phyloP scores from a whole-genome alignment of 352 stramenopile genomes.

The Globisporangium heterothallicum region DNA sequence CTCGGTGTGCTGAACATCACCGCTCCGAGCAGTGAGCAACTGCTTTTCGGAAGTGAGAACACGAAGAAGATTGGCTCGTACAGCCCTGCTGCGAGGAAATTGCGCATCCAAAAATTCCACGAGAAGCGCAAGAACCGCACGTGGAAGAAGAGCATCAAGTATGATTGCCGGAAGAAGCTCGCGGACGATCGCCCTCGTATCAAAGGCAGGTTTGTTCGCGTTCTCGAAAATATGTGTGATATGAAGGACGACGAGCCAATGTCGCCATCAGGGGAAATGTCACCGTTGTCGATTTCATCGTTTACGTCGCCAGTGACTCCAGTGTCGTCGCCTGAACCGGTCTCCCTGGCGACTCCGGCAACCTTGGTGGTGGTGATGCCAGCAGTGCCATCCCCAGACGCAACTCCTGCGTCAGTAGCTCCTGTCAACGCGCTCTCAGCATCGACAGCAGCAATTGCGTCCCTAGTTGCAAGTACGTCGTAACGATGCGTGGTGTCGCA shows the following conservation, averaged over 20 bases:
- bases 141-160: conserved; percentile 99
- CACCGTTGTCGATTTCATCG: conserved; percentile 15
- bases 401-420: not conserved
- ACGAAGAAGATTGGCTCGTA: conserved; percentile 92
- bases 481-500: not conserved
- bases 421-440: conserved; percentile 1
- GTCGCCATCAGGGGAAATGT: conserved; percentile 18
- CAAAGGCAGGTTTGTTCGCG: conserved; percentile 91
- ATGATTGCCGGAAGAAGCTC: conserved; percentile 98
- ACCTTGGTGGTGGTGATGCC: conserved; percentile 3
- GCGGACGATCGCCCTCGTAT: conserved; percentile 93
- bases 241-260: conserved; percentile 34
- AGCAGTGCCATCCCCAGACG: not conserved
- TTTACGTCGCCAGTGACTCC: conserved; percentile 15
- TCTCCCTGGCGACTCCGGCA: not conserved
- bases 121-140: conserved; percentile 95
- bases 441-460: conserved; percentile 9
- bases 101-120: conserved; percentile 96
- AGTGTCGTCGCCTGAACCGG: conserved; percentile 9
- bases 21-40: conserved; percentile 16
- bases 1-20: conserved; percentile 40
- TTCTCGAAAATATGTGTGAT: conserved; percentile 52
- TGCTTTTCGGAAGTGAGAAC: conserved; percentile 9
- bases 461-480: conserved; percentile 13
- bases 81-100: conserved; percentile 88